Evolutionary conservation across 305 asterid species (phyloP), one percentile per base, ranked within the genome.

Genomic region (Withania somnifera): DNA sequence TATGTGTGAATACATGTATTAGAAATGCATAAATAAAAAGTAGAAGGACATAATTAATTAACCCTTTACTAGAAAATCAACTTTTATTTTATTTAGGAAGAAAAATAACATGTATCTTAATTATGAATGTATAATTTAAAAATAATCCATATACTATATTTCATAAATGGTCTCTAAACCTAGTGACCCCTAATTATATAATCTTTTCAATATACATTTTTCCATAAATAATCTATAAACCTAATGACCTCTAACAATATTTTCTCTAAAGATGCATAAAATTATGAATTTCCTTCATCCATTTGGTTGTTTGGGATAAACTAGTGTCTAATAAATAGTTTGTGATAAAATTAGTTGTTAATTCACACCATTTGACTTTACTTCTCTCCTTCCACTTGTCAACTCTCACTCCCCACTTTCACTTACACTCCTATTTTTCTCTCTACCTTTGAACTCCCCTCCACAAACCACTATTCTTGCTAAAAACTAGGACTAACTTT

Each of bases 381-480:
- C 77, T 68, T 17, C 77, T 68, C 52, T 57, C 73, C 73, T 58
- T 79, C 82, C 82, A 79, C 82, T 79, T 79, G 82, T 79, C 82
- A 79, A 45, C 56, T 45, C 79, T 73, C 61, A 75, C 61, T 75
- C 61, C 45, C 38, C 60, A 75, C 28, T 75, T 75, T 51, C 58
- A 26, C 82, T 57, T 26, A 20, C 75, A 79, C 82, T 78, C 82
- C 38, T 79, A 58, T 79, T 34, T 79, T 79, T 58, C 82, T 79
- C 82, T 79, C 73, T 79, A 45, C 82, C 82, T 79, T 75, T 58
- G 40, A 79, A 79, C 82, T 78, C 36, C 19, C 56, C 77, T 61
- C 83, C 83, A 61, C 75, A 80, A 60, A 80, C 75, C 77, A 42
- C 19, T 45, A 61, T 60, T 60, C 77, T 58, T 42, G 40, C 77